Base-by-base conservation (phyloP, 2,329 filamentous ascomycete species). In the Periconia sp. region DNA sequence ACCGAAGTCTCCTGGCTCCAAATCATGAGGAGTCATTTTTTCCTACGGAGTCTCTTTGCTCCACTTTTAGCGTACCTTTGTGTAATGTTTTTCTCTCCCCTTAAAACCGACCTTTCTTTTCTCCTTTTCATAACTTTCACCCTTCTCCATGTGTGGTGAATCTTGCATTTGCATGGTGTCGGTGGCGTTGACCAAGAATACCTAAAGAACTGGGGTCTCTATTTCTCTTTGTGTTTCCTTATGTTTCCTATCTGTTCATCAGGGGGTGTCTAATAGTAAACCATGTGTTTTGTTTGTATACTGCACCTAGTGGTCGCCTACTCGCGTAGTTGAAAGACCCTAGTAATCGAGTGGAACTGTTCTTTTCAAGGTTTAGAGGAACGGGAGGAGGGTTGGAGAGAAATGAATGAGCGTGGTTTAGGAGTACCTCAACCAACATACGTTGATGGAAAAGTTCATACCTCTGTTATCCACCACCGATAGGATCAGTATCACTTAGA, bases 151-250 rank as follows among this genome's bases (percentile, higher is more conserved):
- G 41, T 6, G 19, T n/a, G 17, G 18, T 30, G 20, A 40, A 37
- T 37, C n/a, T 18, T 30, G 54, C 54, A 56, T 56, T 31, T 48
- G 30, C 54, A 53, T 20, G 54, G 54, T 45, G 54, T 53, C 27
- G 23, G 14, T 10, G 54, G 54, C 50, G 54, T 53, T 53, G 46
- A 40, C 41, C 44, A 45, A 37, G 33, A 42, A 44, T 15, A 41
- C 40, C 42, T 10, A 2, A 17, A 47, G 6, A 31, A 17, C 42
- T 48, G 45, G 17, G 33, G 23, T 31, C 37, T 42, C 46, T 42
- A 33, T 30, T 33, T 45, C n/a, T 31, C 35, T 47, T 17, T 18
- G 11, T 33, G 7, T 31, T 37, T 37, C 27, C 31, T 6, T 47
- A 19, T 18, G 33, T 27, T 6, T 33, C 18, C 19, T 40, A 48